phyloP scores from a whole-genome alignment of 345 rosid species.

The Murraya paniculata region DNA sequence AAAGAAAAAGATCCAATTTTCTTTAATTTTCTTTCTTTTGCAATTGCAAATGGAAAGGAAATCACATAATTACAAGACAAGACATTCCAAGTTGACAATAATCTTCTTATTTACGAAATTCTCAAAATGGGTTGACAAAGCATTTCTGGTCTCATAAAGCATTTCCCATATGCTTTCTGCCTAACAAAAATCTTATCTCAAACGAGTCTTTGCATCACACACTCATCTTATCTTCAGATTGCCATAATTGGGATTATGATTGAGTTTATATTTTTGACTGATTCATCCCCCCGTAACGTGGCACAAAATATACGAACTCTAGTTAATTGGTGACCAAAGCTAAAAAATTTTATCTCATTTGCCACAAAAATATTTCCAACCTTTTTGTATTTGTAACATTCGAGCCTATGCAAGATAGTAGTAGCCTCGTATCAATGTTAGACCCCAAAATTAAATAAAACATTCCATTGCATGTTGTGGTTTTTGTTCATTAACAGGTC shows the following conservation, averaged over 20 bases:
- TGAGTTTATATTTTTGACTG: not conserved
- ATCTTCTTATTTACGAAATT: constrained; percentile 22
- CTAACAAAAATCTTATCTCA: not conserved
- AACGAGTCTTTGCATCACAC: not conserved
- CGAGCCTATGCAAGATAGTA: no score
- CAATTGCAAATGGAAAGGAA: not conserved
- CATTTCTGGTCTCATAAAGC: constrained; percentile 20
- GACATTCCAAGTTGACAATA: constrained; percentile 18
- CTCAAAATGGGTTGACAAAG: not conserved
- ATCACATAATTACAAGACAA: constrained; percentile 20
- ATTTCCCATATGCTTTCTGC: constrained; percentile 7
- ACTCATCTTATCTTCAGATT: not conserved
- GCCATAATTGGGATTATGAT: not conserved
- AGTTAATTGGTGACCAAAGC: no score
- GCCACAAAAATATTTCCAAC: no score
- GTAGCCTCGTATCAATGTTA: no score
- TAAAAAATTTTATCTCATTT: no score
- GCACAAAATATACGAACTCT: not conserved
- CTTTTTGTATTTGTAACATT: no score
- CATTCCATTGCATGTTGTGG: not conserved
- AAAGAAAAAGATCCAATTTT: constrained; percentile 7
- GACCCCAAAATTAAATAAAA: not conserved
- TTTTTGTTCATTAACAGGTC: not conserved
- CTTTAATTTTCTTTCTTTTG: constrained; percentile 4
- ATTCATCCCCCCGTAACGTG: not conserved